Base-by-base conservation (phyloP, 108 stramenopile species). In the Cyclotella distinguenda region DNA sequence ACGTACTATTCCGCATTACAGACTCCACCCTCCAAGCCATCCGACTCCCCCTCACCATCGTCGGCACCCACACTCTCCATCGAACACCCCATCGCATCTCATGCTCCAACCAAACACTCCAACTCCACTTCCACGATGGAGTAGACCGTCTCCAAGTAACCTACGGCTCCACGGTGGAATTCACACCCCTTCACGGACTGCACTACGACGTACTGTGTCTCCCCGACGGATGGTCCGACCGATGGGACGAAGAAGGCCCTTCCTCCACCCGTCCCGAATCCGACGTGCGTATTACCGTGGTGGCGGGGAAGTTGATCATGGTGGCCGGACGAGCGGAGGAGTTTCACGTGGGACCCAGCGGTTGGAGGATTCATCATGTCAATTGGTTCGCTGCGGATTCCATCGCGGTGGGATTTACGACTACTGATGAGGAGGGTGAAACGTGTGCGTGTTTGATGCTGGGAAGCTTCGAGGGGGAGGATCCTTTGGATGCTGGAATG, bases 371-470 rank as follows among this genome's bases (percentile, higher is more conserved):
- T 26, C 81, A 85, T 13, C 90, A 91, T 63, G 45, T 91, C 42
- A 68, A 88, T 51, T 89, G 84, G 83, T 76, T 82, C 28, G 30
- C 32, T 7, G 42, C 40, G 9, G 50, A 64, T 26, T 61, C 79
- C 0, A 55, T 91, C 1, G 81, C 79, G 6, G 78, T 80, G 51
- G 90, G 90, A 32, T 55, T 85, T 15, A 80, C 81, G 28, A 70
- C 79, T 4, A 84, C 88, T 3, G 87, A 85, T 7, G 84, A 88
- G 22, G 84, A 69, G 30, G 82, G 78, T 50, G 84, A 77, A 79
- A 87, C 60, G 85, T 81, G 3, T 85, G 86, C 55, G 12, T 56
- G 19, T 55, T 65, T 78, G 22, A 51, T 79, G 39, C 46, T 63
- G 12, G 68, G 53, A 7, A 59, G 63, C 27, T 28, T 55, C 18